Conservation (phyloP, 2,329 filamentous ascomycete genomes). For the Aspergillus ibericus region DNA sequence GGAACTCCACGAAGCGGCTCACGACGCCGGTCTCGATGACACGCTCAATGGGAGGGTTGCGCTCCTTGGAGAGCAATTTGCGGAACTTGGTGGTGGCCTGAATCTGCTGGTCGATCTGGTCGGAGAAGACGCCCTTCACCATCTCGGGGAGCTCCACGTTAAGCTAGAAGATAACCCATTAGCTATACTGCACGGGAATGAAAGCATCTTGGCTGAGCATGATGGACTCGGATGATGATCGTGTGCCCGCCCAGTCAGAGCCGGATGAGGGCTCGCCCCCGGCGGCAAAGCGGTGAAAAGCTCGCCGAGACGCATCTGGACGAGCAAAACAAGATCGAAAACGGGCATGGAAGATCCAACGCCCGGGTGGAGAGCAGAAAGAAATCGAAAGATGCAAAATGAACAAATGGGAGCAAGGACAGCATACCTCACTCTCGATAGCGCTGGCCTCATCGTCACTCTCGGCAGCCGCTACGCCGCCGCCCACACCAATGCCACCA, state of each 20-base stretch:
- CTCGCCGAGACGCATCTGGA: slow-evolving; percentile 22
- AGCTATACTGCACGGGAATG: slow-evolving; percentile 16
- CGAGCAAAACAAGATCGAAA: slow-evolving; percentile 26
- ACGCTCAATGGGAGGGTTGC: slow-evolving; percentile 97
- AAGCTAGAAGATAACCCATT: slow-evolving; percentile 59
- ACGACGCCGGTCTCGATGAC: slow-evolving; percentile 99
- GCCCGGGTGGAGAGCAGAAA: background rate
- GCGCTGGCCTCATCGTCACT: slow-evolving; percentile 96
- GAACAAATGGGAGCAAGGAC: slow-evolving; percentile 20
- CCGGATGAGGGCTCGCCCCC: background rate
- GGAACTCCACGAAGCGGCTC: slow-evolving; percentile 95
- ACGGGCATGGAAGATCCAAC: background rate
- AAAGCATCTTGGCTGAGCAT: background rate
- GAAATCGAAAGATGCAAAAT: slow-evolving; percentile 5
- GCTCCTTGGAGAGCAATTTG: slow-evolving; percentile 96
- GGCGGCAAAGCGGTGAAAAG: slow-evolving; percentile 34
- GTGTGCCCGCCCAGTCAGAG: slow-evolving; percentile 2
- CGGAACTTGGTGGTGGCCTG: slow-evolving; percentile 97
- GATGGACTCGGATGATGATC: background rate
- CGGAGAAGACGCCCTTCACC: slow-evolving; percentile 97
- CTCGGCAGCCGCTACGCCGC: slow-evolving; percentile 73
- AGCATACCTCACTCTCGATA: slow-evolving; percentile 90
- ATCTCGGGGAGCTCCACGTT: slow-evolving; percentile 98
- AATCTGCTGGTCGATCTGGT: slow-evolving; percentile 97
- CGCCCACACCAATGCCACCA: slow-evolving; percentile 55